Base-by-base conservation (phyloP, 345 rosid genomes). In the Microthlaspi erraticum region DNA sequence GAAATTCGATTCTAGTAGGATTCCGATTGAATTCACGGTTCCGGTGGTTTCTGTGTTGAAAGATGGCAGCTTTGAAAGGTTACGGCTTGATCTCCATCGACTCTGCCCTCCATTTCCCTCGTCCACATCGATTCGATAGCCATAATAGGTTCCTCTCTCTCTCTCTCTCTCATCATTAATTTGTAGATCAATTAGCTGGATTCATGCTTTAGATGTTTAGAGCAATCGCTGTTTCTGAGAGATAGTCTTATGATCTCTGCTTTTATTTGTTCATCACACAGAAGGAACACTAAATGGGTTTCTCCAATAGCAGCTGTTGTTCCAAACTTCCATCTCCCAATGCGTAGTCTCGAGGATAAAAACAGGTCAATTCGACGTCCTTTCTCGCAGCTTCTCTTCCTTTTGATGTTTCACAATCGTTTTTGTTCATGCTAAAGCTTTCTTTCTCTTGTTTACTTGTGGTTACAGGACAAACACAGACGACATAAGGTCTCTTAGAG, bases 331-430 rank as follows among this genome's bases (percentile, higher is more conserved):
- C 93, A 88, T 76, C 90, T 87, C 43, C 98, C 94, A 8, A 85
- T 78, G 94, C 91, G 96, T 20, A 87, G 89, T 72, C 81, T 82
- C 56, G 94, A 89, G 77, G 88, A 82, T 33, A 82, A 85, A 70
- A 87, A 86, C 81, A 86, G 88, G 92, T 87, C n/a, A 4, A 44
- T 32, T 41, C 7, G 18, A n/a, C n/a, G n/a, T 68, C 31, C 32
- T 43, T 42, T 39, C 10, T 8, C 4, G 2, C 8, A 17, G 36
- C 52, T 29, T 51, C 50, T 0, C 7, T 44, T 45, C 13, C 32
- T 19, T 52, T 3, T n/a, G 2, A 58, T 7, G 56, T 44, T 26
- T 60, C 37, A 33, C 45, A 37, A 8, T 26, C 32, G 33, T 17
- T 66, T 62, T 53, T 14, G 13, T 31, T 69, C 45, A 64, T 52